Base-by-base conservation (phyloP, 2,329 filamentous ascomycete genomes). In the Cladosporium sphaerospermum region DNA sequence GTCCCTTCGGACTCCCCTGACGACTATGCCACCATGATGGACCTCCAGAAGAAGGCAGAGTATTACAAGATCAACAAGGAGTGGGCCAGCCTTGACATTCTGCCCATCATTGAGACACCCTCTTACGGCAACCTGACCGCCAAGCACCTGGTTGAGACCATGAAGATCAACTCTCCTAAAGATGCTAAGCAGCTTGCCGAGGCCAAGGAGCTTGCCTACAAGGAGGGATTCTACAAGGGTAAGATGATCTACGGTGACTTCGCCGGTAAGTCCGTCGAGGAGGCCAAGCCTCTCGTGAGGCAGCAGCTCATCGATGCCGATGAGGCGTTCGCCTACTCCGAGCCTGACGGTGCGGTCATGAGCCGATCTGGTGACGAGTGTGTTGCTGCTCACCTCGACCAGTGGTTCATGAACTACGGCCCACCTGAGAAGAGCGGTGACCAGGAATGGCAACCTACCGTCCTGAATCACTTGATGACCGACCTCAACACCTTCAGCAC, bases 321-420 rank as follows among this genome's bases (percentile, higher is more conserved):
- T 0, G 78, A 88, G 58, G 93, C 91, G 11, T 96, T 99, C 71
- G 83, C 84, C 61, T 99, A 97, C 67, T 90, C 89, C 10, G 93
- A 99, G 71, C 93, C 93, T 2, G 91, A 96, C 70, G 86, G 87
- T 62, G 82, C 86, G 71, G 93, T 97, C 60, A 83, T 95, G 56
- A 92, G 86, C 66, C 81, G 93, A 71, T 95, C 88, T 62, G 89
- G 86, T 28, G 92, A 97, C 66, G 89, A 95, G 61, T 97, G 93
- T 68, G 90, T 96, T 54, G 92, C 93, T 55, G 88, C 90, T 31
- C 84, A 92, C 60, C 84, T 97, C 66, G 92, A 96, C 63, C 93
- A 99, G 73, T 99, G 93, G 91, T 99, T 95, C 74, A 77, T 99
- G 63, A 92, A 96, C 73, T 99, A 99, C 66, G 93, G 93, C 57